Conservation (phyloP, 371 early-diverging fungal species). For the Capillidium heterosporum region DNA sequence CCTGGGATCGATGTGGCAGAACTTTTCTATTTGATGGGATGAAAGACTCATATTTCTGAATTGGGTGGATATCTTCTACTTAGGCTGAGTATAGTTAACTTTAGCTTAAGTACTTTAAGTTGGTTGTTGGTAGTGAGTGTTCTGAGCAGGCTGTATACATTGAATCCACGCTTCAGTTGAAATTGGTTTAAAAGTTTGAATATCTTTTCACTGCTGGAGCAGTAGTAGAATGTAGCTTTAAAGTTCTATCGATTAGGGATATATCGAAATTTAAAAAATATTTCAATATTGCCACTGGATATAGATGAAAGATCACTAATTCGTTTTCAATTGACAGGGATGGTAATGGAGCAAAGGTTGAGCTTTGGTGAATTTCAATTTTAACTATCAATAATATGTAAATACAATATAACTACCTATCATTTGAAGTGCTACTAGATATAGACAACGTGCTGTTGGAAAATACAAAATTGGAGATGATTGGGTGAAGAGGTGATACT, state of each 20-base stretch:
- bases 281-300: slow-evolving; percentile 1
- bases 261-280: background rate
- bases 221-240: background rate
- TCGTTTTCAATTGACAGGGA: slow-evolving; percentile 1
- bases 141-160: background rate
- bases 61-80: too few relatives aligned
- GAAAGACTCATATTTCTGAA: background rate
- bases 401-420: too few relatives aligned
- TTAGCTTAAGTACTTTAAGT: too few relatives aligned
- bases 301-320: slow-evolving; percentile 9
- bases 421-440: background rate
- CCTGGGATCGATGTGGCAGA: background rate
- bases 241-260: background rate
- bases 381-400: background rate
- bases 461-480: slow-evolving; percentile 1
- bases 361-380: background rate
- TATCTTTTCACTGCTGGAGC: background rate
- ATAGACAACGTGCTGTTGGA: background rate
- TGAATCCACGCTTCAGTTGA: background rate
- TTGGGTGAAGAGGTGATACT: slow-evolving; percentile 4
- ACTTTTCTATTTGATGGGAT: background rate
- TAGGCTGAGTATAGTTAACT: too few relatives aligned
- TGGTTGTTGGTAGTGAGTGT: background rate
- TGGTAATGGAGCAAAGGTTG: background rate
- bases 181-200: background rate